Evolutionary conservation across 2,329 filamentous ascomycete genomes (phyloP).

Genomic region (Diaporthe sp.): DNA sequence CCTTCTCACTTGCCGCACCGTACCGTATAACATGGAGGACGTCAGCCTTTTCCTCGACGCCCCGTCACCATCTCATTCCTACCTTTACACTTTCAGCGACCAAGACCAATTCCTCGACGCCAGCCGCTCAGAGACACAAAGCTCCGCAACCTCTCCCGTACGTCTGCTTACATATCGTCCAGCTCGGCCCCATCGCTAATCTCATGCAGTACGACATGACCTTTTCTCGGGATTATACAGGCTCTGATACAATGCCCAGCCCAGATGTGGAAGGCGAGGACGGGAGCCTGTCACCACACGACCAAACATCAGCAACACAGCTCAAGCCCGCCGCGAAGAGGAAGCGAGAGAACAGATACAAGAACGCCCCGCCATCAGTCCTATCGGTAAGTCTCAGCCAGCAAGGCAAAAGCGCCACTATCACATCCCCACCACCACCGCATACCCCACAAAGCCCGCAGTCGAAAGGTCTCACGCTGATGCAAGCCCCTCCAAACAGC

Average conservation of each 20-base stretch:
- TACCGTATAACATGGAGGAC: slow-evolving; percentile 49
- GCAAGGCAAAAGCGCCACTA: slow-evolving; percentile 29
- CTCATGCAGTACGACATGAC: slow-evolving; percentile 52
- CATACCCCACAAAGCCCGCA: background rate
- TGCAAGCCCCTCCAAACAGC: slow-evolving; percentile 51
- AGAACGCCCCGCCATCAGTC: slow-evolving; percentile 65
- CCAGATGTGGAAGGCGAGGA: slow-evolving; percentile 41
- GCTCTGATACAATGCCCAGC: slow-evolving; percentile 44
- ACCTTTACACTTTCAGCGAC: slow-evolving; percentile 53
- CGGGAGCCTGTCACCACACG: slow-evolving; percentile 37
- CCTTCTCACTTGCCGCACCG: background rate
- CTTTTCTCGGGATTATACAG: slow-evolving; percentile 43
- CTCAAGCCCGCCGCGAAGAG: slow-evolving; percentile 59
- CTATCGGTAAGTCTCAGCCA: slow-evolving; percentile 57
- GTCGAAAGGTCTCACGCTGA: background rate
- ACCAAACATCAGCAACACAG: slow-evolving; percentile 45
- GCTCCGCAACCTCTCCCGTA: slow-evolving; percentile 55
- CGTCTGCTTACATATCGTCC: slow-evolving; percentile 38
- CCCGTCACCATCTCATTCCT: slow-evolving; percentile 51
- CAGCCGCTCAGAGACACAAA: slow-evolving; percentile 54
- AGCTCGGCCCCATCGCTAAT: slow-evolving; percentile 40
- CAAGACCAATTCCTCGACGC: slow-evolving; percentile 54
- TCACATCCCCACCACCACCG: slow-evolving; percentile 2
- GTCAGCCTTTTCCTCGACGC: slow-evolving; percentile 49
- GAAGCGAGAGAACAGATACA: slow-evolving; percentile 67